Percentiles rank a stretch among this genome's conserved stretches.
These are phyloP conservation scores for Closterium sp. DNA, from an alignment of 139 green algal genomes.

Conservation along the genomic window DNA sequence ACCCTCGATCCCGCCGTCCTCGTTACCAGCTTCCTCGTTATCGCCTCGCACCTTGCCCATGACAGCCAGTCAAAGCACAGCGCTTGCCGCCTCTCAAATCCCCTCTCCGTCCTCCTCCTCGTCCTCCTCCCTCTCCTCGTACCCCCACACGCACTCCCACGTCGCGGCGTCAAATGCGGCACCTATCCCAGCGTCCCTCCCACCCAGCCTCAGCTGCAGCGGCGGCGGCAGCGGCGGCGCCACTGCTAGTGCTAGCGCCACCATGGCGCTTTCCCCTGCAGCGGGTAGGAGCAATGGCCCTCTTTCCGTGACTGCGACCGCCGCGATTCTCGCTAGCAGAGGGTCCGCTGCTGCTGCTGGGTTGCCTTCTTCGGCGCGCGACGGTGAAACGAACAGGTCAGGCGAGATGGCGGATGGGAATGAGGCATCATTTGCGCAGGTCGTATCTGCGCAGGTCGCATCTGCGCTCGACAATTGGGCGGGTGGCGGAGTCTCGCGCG, in stretches of 20 bases:
- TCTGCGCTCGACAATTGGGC: neutral
- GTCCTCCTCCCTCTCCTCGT: neutral
- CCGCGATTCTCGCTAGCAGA: too few relatives aligned
- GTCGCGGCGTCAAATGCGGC: neutral
- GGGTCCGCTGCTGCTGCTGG: too few relatives aligned
- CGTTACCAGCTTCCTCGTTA: neutral
- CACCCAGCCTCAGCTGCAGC: neutral
- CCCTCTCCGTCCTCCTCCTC: neutral
- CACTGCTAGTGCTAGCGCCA: too few relatives aligned
- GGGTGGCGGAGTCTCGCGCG: neutral
- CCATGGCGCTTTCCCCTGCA: too few relatives aligned
- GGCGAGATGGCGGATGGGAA: neutral
- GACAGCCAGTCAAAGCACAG: neutral
- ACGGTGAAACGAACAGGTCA: neutral
- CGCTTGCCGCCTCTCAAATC: neutral
- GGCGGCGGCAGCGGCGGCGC: too few relatives aligned
- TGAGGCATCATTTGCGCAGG: neutral
- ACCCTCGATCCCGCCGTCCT: neutral
- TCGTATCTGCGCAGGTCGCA: neutral
- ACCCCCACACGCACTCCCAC: neutral
- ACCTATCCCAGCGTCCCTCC: neutral
- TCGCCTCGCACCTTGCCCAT: too few relatives aligned
- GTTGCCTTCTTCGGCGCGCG: too few relatives aligned
- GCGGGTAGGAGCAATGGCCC: too few relatives aligned
- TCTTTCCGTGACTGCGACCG: too few relatives aligned